These are phyloP conservation scores for Mortierella sp. DNA, from an alignment of 371 early-diverging fungal genomes.

Conservation along the genomic window DNA sequence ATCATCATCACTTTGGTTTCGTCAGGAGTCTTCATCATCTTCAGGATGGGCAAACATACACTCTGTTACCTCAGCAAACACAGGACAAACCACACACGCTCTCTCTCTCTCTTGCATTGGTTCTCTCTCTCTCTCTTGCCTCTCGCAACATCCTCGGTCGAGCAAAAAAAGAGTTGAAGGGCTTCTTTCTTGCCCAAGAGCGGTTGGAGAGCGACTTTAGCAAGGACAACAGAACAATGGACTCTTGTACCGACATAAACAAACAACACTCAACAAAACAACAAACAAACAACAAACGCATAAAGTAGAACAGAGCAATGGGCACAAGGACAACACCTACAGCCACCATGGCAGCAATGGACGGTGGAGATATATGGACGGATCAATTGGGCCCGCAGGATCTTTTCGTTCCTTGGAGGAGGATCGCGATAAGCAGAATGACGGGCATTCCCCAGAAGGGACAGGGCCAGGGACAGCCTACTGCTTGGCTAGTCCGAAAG, in stretches of 20 bases:
- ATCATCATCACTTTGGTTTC: not conserved
- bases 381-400: not conserved
- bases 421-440: not conserved
- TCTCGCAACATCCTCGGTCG: not conserved
- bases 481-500: not conserved
- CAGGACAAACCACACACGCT: not conserved
- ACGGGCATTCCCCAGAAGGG: not conserved
- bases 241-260: not conserved
- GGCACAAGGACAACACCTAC: not conserved
- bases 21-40: not conserved
- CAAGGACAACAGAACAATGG: not conserved
- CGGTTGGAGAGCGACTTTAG: conserved; percentile 8
- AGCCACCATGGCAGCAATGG: not conserved
- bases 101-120: too few species aligned
- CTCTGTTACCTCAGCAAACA: not conserved
- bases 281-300: not conserved
- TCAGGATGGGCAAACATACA: not conserved
- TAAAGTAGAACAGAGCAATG: not conserved
- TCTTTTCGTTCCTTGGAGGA: not conserved
- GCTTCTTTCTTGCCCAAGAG: not conserved
- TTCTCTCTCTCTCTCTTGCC: too few species aligned
- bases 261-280: not conserved
- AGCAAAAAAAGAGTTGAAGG: not conserved
- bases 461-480: not conserved
- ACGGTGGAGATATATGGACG: not conserved